These are phyloP conservation scores for Platismatia glauca DNA, from an alignment of 495 filamentous ascomycete species.

Conservation along the genomic window DNA sequence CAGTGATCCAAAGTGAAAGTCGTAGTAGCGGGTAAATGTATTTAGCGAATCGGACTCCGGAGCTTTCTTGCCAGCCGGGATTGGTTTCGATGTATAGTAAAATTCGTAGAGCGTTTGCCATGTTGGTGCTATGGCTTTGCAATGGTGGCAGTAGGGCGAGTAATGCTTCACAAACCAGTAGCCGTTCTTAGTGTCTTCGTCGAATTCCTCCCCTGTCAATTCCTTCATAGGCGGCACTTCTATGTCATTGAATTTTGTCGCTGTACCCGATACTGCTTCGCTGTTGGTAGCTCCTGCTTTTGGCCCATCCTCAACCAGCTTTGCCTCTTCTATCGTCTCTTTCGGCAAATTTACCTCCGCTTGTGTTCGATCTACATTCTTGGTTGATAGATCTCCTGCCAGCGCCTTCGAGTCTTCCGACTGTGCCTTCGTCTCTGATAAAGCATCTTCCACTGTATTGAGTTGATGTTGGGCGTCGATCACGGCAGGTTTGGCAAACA, in stretches of 20 bases:
- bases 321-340: constrained; percentile 9
- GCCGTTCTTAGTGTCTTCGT: constrained; percentile 51
- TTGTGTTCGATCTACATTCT: neutral
- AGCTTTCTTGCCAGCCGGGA: constrained; percentile 37
- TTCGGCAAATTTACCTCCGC: neutral
- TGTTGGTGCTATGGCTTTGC: constrained; percentile 66
- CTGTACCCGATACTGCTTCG: constrained; percentile 20
- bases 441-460: constrained; percentile 22
- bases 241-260: constrained; percentile 70
- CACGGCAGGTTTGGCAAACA: constrained; percentile 12
- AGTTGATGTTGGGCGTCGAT: constrained; percentile 15
- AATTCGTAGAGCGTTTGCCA: constrained; percentile 94
- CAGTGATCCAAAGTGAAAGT: constrained; percentile 78
- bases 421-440: constrained; percentile 16
- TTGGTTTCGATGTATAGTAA: constrained; percentile 84
- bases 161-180: constrained; percentile 71
- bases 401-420: constrained; percentile 7
- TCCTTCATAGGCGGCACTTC: constrained; percentile 67
- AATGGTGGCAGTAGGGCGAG: constrained; percentile 73
- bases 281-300: constrained; percentile 25
- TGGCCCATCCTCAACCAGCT: constrained; percentile 18
- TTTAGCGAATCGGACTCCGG: constrained; percentile 46
- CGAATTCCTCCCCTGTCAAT: constrained; percentile 47
- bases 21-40: constrained; percentile 64
- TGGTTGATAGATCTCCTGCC: constrained; percentile 7